Percentiles rank a stretch among this genome's conserved stretches.
phyloP scores from a whole-genome alignment of 2,329 filamentous ascomycete genomes.

The Fusarium hainanense region DNA sequence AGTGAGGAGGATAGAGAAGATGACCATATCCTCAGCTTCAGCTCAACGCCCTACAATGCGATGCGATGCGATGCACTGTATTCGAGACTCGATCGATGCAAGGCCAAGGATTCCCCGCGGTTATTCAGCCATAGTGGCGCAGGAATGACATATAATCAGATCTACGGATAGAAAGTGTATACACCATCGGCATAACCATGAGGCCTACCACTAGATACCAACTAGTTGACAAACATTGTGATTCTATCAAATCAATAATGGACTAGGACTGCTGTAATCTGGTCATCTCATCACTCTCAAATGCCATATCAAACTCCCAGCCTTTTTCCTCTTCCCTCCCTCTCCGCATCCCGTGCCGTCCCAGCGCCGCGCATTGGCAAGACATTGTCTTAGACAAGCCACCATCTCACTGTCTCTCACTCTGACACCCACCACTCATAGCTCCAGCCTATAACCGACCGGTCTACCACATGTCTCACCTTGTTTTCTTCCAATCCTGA shows the following conservation, averaged over 20 bases:
- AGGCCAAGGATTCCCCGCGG: slow-evolving; percentile 19
- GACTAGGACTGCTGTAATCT: not conserved
- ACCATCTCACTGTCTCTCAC: slow-evolving; percentile 16
- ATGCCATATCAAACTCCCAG: not conserved
- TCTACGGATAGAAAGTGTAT: not conserved
- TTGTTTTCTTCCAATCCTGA: slow-evolving; percentile 17
- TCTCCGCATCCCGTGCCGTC: slow-evolving; percentile 37
- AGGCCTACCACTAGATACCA: slow-evolving; percentile 23
- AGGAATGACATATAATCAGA: not conserved
- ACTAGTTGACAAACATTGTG: not conserved
- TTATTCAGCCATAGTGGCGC: slow-evolving; percentile 14
- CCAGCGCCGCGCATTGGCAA: slow-evolving; percentile 38
- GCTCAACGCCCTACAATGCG: slow-evolving; percentile 11
- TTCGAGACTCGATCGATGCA: slow-evolving; percentile 10
- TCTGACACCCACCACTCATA: slow-evolving; percentile 9
- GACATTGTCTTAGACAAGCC: slow-evolving; percentile 43
- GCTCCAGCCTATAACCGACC: slow-evolving; percentile 12
- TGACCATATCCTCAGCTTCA: slow-evolving; percentile 2
- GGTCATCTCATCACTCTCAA: not conserved
- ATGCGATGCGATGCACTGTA: slow-evolving; percentile 8
- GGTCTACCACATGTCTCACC: slow-evolving; percentile 26
- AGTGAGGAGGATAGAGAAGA: not conserved
- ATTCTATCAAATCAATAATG: not conserved
- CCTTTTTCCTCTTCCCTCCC: not conserved
- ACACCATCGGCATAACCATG: slow-evolving; percentile 14